Evolutionary conservation across 805 yeast species (phyloP).

Genomic region (Lipomyces chichibuensis): DNA sequence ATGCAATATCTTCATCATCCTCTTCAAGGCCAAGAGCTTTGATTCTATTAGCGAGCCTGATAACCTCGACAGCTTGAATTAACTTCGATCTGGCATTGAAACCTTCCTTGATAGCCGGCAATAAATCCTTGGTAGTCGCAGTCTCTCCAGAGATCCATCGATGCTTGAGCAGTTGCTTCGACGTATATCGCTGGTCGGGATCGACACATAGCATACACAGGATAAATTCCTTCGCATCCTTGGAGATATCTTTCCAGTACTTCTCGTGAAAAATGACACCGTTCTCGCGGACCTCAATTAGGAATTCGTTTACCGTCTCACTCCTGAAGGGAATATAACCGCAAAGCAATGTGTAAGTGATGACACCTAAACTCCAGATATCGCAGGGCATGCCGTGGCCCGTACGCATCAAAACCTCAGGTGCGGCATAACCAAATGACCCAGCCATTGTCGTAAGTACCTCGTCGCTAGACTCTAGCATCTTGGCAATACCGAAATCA

Average conservation of each 20-base stretch:
- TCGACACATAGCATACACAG: conserved; percentile 67
- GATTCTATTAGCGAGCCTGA: conserved; percentile 78
- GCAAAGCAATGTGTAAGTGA: conserved; percentile 83
- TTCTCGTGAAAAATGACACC: conserved; percentile 84
- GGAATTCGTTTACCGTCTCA: conserved; percentile 77
- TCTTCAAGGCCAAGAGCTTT: conserved; percentile 62
- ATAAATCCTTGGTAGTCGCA: conserved; percentile 60
- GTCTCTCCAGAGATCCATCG: conserved; percentile 66
- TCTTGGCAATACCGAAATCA: conserved; percentile 94
- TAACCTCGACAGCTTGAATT: conserved; percentile 82
- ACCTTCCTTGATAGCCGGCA: conserved; percentile 77
- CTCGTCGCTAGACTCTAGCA: conserved; percentile 61
- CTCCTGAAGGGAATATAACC: conserved; percentile 93
- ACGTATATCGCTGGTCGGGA: conserved; percentile 69
- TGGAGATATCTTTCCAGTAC: conserved; percentile 82
- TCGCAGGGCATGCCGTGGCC: conserved; percentile 98
- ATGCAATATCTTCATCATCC: conserved; percentile 50
- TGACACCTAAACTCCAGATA: conserved; percentile 93
- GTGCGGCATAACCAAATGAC: conserved; percentile 95
- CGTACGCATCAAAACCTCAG: conserved; percentile 77
- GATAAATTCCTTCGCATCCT: conserved; percentile 80
- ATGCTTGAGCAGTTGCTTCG: conserved; percentile 59
- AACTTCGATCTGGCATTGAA: conserved; percentile 84
- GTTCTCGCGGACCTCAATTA: conserved; percentile 74
- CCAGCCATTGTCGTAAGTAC: conserved; percentile 78